Percentiles rank a stretch among this genome's conserved stretches.
Conservation (phyloP, 2,329 filamentous ascomycete genomes). For the Acrocalymma vagum region DNA sequence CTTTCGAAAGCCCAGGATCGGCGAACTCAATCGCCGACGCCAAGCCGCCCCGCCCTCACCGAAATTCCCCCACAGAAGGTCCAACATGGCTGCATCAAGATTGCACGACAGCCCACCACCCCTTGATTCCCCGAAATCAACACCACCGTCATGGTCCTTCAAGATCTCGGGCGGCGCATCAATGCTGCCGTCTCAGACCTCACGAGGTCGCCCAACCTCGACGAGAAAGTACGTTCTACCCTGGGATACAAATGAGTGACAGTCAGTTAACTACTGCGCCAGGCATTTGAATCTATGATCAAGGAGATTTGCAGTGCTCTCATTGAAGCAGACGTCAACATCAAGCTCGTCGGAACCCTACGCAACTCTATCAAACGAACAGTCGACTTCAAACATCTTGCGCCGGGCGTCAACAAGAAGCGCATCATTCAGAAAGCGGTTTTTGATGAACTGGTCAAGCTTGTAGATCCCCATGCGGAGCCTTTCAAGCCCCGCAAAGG, state of each 20-base stretch:
- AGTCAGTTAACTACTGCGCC: no score
- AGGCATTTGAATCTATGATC: conserved; percentile 97
- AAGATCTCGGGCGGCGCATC: conserved; percentile 98
- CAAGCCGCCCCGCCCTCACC: conserved; percentile 25
- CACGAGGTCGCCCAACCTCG: conserved; percentile 89
- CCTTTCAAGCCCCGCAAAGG: conserved; percentile 98
- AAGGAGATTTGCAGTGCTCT: conserved; percentile 98
- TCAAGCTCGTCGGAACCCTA: conserved; percentile 87
- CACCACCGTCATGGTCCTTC: conserved; percentile 81
- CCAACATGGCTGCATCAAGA: no score
- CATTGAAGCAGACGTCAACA: conserved; percentile 96
- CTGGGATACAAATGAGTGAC: no score
- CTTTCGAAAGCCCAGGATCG: conserved; percentile 35
- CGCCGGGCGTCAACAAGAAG: conserved; percentile 95
- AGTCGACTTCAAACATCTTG: conserved; percentile 95
- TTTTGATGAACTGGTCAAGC: conserved; percentile 93
- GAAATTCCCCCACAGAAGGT: conserved; percentile 9
- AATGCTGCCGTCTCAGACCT: conserved; percentile 95
- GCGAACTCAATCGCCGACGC: conserved; percentile 35
- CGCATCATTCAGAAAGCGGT: conserved; percentile 97
- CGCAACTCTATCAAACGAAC: conserved; percentile 90
- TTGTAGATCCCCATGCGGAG: conserved; percentile 94
- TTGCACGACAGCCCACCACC: conserved; percentile 26
- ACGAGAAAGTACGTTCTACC: conserved; percentile 78
- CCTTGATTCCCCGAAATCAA: conserved; percentile 25